These are phyloP conservation scores for Paramarasmius palmivorus DNA, from an alignment of 1,284 basidiomycete genomes.

Conservation along the genomic window DNA sequence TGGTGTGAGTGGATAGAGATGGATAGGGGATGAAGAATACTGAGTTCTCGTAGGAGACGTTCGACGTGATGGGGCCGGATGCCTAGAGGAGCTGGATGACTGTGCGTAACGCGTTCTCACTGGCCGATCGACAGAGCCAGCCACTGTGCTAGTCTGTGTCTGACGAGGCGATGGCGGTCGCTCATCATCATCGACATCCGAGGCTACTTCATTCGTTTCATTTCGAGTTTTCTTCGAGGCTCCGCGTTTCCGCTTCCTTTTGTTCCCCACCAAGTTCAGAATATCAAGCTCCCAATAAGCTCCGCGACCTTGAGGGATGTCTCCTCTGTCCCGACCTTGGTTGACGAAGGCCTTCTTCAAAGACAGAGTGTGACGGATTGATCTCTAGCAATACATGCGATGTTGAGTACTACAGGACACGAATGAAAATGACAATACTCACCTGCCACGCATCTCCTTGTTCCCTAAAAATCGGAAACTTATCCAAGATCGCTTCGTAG, in stretches of 20 bases:
- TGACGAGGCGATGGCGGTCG: neutral
- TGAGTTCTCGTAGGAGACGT: too few relatives aligned
- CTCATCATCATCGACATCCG: neutral
- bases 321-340: neutral
- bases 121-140: neutral
- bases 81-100: neutral
- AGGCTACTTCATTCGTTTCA: neutral
- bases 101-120: neutral
- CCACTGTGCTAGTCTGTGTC: neutral
- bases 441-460: slow-evolving; percentile 67
- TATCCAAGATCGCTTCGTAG: slow-evolving; percentile 52
- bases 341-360: slow-evolving; percentile 46
- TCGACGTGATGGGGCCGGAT: neutral
- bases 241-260: neutral
- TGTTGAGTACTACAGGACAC: slow-evolving; percentile 8
- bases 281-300: slow-evolving; percentile 1
- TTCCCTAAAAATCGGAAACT: slow-evolving; percentile 60
- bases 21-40: too few relatives aligned
- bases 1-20: too few relatives aligned
- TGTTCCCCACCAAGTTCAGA: neutral
- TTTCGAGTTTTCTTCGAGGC: neutral
- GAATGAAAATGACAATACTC: slow-evolving; percentile 18
- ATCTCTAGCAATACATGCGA: slow-evolving; percentile 50
- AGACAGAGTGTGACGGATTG: slow-evolving; percentile 89
- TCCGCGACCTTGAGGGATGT: neutral